Evolutionary conservation across 2,329 filamentous ascomycete genomes (phyloP), one percentile per base, ranked within the genome.

Genomic region (Pseudohalonectria lignicola): DNA sequence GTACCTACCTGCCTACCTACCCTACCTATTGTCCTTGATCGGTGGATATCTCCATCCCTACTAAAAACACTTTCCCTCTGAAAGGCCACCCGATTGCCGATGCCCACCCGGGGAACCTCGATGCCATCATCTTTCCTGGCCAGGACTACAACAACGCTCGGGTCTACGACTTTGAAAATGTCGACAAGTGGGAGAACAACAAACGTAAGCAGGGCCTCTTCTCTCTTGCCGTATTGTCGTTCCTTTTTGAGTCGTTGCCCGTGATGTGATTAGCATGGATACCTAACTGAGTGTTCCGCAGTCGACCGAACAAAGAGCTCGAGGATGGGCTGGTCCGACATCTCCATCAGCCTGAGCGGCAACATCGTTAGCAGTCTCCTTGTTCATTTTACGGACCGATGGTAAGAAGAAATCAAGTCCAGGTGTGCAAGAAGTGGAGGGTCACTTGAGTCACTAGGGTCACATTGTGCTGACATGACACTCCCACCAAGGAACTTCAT

Each of bases 261-360:
- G n/a, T n/a, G n/a, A 26, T 13, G 13, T 38, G 10, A 33, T 13
- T 11, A n/a, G n/a, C n/a, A n/a, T n/a, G n/a, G n/a, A n/a, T n/a
- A n/a, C n/a, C n/a, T n/a, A n/a, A n/a, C n/a, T n/a, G n/a, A n/a
- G n/a, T n/a, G 8, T 25, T 34, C 7, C 12, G 41, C 49, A 74
- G 68, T 95, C 16, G 82, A 93, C 50, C 75, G 88, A 36, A 80
- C 78, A 10, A 76, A 78, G 51, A 84, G 70, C 57, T 86, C 84
- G 3, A 75, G 88, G 42, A 94, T 94, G 86, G 87, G 87, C 16
- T 94, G 88, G 88, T 86, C 83, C 12, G 88, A 94, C 57, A 74
- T 94, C 41, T 79, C 82, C 10, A 66, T 95, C 40, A 86, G 78
- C 48, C 57, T 94, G 41, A 71, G 70, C 12, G 87, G 87, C 0